Evolutionary conservation across 169 alveolate genomes (phyloP), one percentile per base, ranked within the genome.

Genomic region (Sarcocystis neurona): DNA sequence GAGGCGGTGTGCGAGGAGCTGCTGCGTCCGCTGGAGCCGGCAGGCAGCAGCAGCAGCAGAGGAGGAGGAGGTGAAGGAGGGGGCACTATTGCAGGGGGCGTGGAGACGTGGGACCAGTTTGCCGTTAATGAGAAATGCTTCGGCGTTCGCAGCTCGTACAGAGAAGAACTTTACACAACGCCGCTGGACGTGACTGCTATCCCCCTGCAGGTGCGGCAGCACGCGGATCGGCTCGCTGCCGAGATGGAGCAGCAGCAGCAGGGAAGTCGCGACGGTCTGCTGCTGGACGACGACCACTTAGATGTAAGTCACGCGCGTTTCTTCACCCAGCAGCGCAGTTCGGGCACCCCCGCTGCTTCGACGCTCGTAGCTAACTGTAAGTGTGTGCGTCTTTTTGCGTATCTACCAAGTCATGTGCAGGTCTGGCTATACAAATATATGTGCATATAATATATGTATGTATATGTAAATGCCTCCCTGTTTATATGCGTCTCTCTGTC

Each of bases 111-210:
- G 91, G 86, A 87, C 23, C 91, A 87, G 72, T 87, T 87, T 70
- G 70, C 48, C 2, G 91, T n/a, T 10, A 87, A 87, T 39, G 75
- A 46, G 70, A 46, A 74, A 48, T 66, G 74, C 47, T 87, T 74
- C 58, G 87, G 87, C 12, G 91, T 87, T 34, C 46, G 63, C n/a
- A 68, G 84, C 48, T 60, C 87, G 37, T 87, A 48, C 79, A 60
- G 75, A 18, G 91, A 87, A 63, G 91, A 87, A 48, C 56, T 88
- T 32, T 88, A 88, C 88, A 88, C 92, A 39, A 88, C 92, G 46
- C 3, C n/a, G 30, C 88, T 88, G 32, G 78, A 88, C 60, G 15
- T 37, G 15, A 43, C 8, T 12, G 84, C 63, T 41, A 56, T 88
- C 18, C 92, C 92, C 32, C 53, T 44, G 8, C 79, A 80, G 39